phyloP scores from a whole-genome alignment of 495 filamentous ascomycete species.

The Thermochaetoides thermophila region DNA sequence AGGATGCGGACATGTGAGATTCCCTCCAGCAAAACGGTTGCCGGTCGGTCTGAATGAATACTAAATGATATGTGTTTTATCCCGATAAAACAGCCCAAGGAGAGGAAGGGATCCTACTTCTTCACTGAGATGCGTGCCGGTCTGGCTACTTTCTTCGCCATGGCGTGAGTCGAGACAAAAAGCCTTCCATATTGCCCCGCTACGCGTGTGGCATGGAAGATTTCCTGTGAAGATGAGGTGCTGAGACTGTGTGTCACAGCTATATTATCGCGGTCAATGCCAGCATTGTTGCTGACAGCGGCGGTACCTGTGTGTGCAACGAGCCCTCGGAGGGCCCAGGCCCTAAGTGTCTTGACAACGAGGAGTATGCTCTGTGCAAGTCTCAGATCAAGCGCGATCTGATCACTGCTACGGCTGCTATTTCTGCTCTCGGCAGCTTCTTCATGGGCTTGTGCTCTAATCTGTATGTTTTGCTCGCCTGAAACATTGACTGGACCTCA shows the following conservation, averaged over 20 bases:
- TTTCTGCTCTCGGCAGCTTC: conserved; percentile 53
- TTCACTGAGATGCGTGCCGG: conserved; percentile 68
- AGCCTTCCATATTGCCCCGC: too few relatives aligned
- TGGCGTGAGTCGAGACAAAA: conserved; percentile 51
- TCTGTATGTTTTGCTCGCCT: conserved; percentile 10
- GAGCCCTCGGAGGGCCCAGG: conserved; percentile 25
- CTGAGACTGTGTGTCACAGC: conserved; percentile 5
- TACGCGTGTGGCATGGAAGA: too few relatives aligned
- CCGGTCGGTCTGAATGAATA: conserved; percentile 31
- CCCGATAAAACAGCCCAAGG: conserved; percentile 42
- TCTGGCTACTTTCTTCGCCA: conserved; percentile 71
- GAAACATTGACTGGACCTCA: conserved; percentile 1
- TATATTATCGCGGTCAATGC: conserved; percentile 60
- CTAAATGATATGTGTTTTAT: conserved; percentile 31
- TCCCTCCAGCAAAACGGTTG: conserved; percentile 3
- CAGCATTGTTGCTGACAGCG: conserved; percentile 45
- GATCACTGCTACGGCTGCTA: conserved; percentile 67
- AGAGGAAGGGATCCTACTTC: conserved; percentile 62
- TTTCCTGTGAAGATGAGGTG: neutral
- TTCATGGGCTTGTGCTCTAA: conserved; percentile 64
- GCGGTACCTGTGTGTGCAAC: conserved; percentile 59
- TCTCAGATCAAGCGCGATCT: conserved; percentile 58
- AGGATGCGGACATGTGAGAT: conserved; percentile 55
- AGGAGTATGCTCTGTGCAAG: conserved; percentile 47
- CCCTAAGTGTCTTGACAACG: conserved; percentile 37